Conservation (phyloP, 2,329 filamentous ascomycete genomes). For the Incumbomyces delicatus region DNA sequence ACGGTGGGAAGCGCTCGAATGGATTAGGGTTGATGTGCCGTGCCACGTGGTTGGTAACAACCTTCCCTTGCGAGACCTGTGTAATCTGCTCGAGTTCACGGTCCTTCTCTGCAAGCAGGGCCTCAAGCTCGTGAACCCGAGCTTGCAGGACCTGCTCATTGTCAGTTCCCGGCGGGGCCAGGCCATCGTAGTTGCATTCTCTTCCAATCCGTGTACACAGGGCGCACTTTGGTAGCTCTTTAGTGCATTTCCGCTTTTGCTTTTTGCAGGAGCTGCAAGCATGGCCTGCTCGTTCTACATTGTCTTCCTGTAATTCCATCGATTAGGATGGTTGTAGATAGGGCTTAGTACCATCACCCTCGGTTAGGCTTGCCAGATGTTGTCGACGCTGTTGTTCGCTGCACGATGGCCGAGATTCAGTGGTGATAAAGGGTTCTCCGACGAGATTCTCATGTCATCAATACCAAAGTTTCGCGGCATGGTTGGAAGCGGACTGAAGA, state of each 20-base stretch:
- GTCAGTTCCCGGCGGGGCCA: constrained; percentile 11
- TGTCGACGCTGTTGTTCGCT: too few species aligned
- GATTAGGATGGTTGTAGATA: too few species aligned
- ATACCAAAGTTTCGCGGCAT: not conserved
- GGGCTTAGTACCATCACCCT: too few species aligned
- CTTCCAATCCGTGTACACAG: constrained; percentile 33
- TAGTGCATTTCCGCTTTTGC: constrained; percentile 46
- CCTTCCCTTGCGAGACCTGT: constrained; percentile 9
- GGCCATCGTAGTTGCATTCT: constrained; percentile 19
- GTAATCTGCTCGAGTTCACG: constrained; percentile 9
- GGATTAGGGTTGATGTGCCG: constrained; percentile 5
- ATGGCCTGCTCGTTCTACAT: constrained; percentile 25
- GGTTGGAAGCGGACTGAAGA: too few species aligned
- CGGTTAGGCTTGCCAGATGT: too few species aligned
- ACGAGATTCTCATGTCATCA: too few species aligned
- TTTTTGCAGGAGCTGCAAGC: constrained; percentile 37
- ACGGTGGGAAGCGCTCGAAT: constrained; percentile 11
- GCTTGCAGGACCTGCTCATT: constrained; percentile 15
- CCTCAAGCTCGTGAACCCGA: constrained; percentile 18
- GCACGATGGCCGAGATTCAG: too few species aligned
- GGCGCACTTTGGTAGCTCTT: constrained; percentile 38
- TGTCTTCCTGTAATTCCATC: too few species aligned
- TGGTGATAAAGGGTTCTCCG: too few species aligned
- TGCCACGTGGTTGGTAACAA: constrained; percentile 3
- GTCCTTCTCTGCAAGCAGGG: constrained; percentile 11